A percentile compares a stretch with the other conserved stretches of the same genome.
These are phyloP conservation scores for Saccharomycopsis synnaedendra DNA, from an alignment of 805 yeast genomes.

Conservation along the genomic window DNA sequence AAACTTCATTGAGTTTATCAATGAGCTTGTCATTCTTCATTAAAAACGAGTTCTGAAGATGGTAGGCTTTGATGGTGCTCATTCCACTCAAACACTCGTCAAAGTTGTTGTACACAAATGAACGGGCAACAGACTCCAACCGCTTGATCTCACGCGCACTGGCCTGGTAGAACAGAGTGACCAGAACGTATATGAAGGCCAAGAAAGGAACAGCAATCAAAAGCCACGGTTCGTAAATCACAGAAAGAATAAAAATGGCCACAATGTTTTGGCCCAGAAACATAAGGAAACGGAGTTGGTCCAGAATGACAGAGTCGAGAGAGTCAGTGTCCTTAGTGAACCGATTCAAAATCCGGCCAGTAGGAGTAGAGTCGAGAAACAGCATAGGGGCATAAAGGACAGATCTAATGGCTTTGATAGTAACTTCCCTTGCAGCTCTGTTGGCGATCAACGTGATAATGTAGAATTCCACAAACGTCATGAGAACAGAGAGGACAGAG, in stretches of 20 bases:
- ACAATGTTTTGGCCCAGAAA: constrained; percentile 38
- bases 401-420: constrained; percentile 44
- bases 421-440: constrained; percentile 46
- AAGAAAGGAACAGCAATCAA: constrained; percentile 53
- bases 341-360: constrained; percentile 76
- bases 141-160: constrained; percentile 70
- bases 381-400: constrained; percentile 71
- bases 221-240: constrained; percentile 66
- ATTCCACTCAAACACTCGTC: constrained; percentile 60
- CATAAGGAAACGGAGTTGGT: constrained; percentile 50
- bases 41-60: constrained; percentile 33
- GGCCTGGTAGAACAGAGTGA: constrained; percentile 50
- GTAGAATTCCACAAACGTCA: constrained; percentile 32
- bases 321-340: constrained; percentile 81
- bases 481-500: constrained; percentile 35
- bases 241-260: constrained; percentile 54
- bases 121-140: constrained; percentile 58
- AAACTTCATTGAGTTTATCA: constrained; percentile 57
- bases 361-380: constrained; percentile 77
- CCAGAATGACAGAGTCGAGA: constrained; percentile 66
- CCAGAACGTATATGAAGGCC: constrained; percentile 28
- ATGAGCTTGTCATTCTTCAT: constrained; percentile 33
- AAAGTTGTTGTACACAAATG: constrained; percentile 60
- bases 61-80: constrained; percentile 52
- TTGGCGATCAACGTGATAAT: constrained; percentile 39